A percentile compares a stretch with the other conserved stretches of the same genome.
Conservation (phyloP, 768 basidiomycete species). For the Phanerochaete sordida region DNA sequence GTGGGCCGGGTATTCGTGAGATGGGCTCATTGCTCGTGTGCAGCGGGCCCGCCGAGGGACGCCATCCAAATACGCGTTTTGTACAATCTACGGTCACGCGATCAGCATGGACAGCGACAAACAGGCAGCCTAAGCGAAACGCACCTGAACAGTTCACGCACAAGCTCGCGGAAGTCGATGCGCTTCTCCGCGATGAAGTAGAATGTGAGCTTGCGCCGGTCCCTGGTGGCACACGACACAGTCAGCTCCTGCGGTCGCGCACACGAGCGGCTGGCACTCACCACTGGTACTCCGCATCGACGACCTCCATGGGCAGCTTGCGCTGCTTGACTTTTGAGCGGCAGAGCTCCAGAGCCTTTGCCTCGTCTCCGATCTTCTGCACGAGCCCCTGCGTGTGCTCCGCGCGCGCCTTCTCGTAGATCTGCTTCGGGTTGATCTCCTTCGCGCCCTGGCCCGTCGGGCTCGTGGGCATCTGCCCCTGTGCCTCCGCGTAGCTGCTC, state of each 20-base stretch:
- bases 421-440: slow-evolving; percentile 96
- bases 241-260: neutral
- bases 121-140: slow-evolving; percentile 18
- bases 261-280: slow-evolving; percentile 32
- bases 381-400: slow-evolving; percentile 84
- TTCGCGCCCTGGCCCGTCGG: slow-evolving; percentile 62
- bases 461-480: slow-evolving; percentile 41
- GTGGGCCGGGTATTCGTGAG: neutral
- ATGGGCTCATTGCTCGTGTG: slow-evolving; percentile 37
- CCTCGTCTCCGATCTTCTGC: slow-evolving; percentile 85
- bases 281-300: slow-evolving; percentile 99
- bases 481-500: slow-evolving; percentile 28
- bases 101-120: slow-evolving; percentile 5
- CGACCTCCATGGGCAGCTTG: slow-evolving; percentile 97
- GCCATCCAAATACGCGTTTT: slow-evolving; percentile 98
- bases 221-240: slow-evolving; percentile 50
- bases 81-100: slow-evolving; percentile 54
- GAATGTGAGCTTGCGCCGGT: slow-evolving; percentile 96
- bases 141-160: slow-evolving; percentile 89
- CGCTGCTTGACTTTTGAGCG: slow-evolving; percentile 90
- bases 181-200: slow-evolving; percentile 96
- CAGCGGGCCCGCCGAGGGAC: slow-evolving; percentile 54
- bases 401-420: slow-evolving; percentile 81
- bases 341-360: slow-evolving; percentile 88
- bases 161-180: slow-evolving; percentile 95